A percentile compares a stretch with the other conserved stretches of the same genome.
phyloP scores from a whole-genome alignment of 73 alveolate genomes.

The Paramecium primaurelia region DNA sequence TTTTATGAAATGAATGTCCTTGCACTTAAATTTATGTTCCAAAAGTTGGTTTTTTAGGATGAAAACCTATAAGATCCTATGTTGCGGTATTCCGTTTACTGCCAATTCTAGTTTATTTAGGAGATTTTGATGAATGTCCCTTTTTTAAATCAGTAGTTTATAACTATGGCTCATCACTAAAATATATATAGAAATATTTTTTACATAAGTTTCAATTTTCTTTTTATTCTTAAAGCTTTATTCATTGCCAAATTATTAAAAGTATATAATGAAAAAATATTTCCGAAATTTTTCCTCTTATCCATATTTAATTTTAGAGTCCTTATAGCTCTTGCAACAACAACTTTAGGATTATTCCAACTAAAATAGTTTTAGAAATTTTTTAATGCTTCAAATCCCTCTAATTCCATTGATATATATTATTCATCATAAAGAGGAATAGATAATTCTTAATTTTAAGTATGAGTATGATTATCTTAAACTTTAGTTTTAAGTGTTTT shows the following conservation, averaged over 20 bases:
- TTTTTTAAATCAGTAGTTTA: background rate
- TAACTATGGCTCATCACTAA: background rate
- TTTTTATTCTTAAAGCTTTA: conserved; percentile 22
- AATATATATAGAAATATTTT: background rate
- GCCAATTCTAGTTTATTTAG: background rate
- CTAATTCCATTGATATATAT: conserved; percentile 22
- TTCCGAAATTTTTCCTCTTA: background rate
- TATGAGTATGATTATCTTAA: background rate
- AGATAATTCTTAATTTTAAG: background rate
- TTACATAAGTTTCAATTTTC: background rate
- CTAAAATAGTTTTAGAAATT: background rate
- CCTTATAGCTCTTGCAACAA: background rate
- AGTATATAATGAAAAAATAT: conserved; percentile 8
- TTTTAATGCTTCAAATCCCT: background rate
- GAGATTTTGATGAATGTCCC: background rate
- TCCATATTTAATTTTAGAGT: background rate
- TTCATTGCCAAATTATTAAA: background rate
- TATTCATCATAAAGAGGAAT: background rate
- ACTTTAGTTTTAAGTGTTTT: background rate
- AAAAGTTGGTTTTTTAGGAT: background rate
- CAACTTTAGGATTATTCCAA: background rate
- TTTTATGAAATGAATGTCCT: background rate
- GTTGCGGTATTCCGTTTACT: background rate
- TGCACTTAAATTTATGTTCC: background rate
- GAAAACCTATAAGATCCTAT: background rate